These are phyloP conservation scores for Astragalus membranaceus DNA, from an alignment of 306 rosid genomes.

Conservation along the genomic window DNA sequence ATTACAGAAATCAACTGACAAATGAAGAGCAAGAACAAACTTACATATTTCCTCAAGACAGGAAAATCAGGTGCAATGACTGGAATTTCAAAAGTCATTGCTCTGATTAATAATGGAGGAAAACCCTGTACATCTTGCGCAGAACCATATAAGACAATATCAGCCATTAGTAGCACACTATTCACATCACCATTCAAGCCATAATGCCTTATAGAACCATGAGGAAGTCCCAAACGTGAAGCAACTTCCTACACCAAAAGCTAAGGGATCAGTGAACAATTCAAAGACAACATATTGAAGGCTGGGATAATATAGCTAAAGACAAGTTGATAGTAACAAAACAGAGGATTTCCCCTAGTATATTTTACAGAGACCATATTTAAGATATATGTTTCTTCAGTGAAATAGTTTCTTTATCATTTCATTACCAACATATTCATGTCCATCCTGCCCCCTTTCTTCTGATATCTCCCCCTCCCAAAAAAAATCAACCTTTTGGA, in stretches of 20 bases:
- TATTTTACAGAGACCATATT: conserved; percentile 6
- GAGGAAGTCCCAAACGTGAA: conserved; percentile 76
- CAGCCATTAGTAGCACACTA: conserved; percentile 76
- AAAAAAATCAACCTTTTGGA: background rate
- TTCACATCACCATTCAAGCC: conserved; percentile 78
- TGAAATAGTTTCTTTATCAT: background rate
- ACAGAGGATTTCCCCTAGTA: background rate
- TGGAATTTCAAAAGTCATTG: conserved; percentile 87
- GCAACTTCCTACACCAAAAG: conserved; percentile 65
- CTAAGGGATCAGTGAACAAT: conserved; percentile 30
- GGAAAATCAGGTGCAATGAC: conserved; percentile 80
- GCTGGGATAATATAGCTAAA: conserved; percentile 7
- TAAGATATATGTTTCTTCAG: background rate
- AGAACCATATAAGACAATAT: conserved; percentile 84
- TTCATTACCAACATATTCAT: background rate
- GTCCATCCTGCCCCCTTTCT: background rate
- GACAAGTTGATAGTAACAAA: conserved; percentile 1
- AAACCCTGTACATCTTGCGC: conserved; percentile 87
- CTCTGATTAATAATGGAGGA: conserved; percentile 80
- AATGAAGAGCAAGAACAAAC: conserved; percentile 33
- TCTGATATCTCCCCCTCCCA: background rate
- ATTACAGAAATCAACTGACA: conserved; percentile 19
- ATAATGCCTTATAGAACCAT: conserved; percentile 66
- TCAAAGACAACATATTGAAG: background rate
- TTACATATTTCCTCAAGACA: conserved; percentile 66